A percentile compares a stretch with the other conserved stretches of the same genome.
phyloP scores from a whole-genome alignment of 768 basidiomycete genomes.

The Serendipita sp. region DNA sequence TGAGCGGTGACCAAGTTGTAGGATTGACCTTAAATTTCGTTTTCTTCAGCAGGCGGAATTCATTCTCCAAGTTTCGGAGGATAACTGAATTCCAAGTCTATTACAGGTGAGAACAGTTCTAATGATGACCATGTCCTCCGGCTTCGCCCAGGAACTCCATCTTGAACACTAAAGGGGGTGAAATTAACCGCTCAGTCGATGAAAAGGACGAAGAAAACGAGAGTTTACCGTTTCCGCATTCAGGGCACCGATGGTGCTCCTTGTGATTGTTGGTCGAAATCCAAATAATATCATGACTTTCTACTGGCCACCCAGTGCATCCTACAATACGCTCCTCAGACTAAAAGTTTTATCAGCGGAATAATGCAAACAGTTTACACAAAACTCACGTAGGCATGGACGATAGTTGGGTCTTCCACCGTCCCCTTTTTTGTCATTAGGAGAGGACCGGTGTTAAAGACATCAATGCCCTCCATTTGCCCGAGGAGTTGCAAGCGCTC shows the following conservation, averaged over 20 bases:
- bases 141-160: slow-evolving; percentile 1
- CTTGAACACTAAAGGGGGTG: not conserved
- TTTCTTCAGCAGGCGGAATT: no score
- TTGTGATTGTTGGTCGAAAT: slow-evolving; percentile 49
- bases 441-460: slow-evolving; percentile 79
- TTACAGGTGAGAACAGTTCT: not conserved
- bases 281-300: slow-evolving; percentile 91
- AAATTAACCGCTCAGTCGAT: not conserved
- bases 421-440: slow-evolving; percentile 79
- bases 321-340: slow-evolving; percentile 73
- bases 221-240: slow-evolving; percentile 78
- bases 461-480: slow-evolving; percentile 70
- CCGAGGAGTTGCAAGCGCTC: slow-evolving; percentile 89
- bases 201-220: not conserved
- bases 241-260: slow-evolving; percentile 58
- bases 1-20: no score
- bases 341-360: slow-evolving; percentile 23
- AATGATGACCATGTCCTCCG: not conserved
- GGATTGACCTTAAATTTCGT: no score
- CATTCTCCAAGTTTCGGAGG: no score
- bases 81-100: no score
- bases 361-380: not conserved
- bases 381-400: slow-evolving; percentile 56
- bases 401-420: slow-evolving; percentile 67
- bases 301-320: slow-evolving; percentile 87